Conservation (phyloP, 2,329 filamentous ascomycete genomes). For the Aureobasidium leucospermi region DNA sequence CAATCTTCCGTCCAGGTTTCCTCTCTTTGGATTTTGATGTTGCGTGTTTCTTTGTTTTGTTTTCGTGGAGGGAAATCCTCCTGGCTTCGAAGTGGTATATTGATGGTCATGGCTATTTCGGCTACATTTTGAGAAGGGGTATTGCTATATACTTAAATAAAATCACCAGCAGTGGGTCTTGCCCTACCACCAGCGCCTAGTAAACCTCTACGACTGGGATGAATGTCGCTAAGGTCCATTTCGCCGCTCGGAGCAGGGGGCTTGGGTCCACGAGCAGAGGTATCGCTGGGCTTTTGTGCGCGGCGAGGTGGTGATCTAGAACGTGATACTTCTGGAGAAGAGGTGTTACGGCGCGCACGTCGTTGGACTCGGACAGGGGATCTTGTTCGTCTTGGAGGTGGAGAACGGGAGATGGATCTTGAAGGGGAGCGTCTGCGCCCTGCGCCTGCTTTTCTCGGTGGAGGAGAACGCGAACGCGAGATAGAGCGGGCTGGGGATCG, state of each 20-base stretch:
- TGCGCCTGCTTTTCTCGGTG: constrained; percentile 6
- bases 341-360: constrained; percentile 8
- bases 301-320: constrained; percentile 11
- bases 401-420: constrained; percentile 14
- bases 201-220: constrained; percentile 28
- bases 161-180: constrained; percentile 13
- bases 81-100: neutral
- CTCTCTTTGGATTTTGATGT: neutral
- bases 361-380: constrained; percentile 3
- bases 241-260: constrained; percentile 3
- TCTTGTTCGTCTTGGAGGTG: constrained; percentile 13
- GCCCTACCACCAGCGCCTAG: constrained; percentile 20
- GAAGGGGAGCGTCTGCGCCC: constrained; percentile 13
- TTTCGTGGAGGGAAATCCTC: neutral
- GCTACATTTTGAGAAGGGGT: neutral
- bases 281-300: neutral
- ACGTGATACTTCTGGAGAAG: constrained; percentile 3
- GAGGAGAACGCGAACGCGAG: constrained; percentile 4
- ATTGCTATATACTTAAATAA: constrained; percentile 12
- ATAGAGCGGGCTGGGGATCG: neutral
- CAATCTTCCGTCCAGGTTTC: neutral
- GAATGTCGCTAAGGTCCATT: constrained; percentile 28
- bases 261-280: neutral
- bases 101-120: neutral
- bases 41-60: neutral